These are phyloP conservation scores for Petrea volubilis DNA, from an alignment of 257 asterid species.

Conservation along the genomic window DNA sequence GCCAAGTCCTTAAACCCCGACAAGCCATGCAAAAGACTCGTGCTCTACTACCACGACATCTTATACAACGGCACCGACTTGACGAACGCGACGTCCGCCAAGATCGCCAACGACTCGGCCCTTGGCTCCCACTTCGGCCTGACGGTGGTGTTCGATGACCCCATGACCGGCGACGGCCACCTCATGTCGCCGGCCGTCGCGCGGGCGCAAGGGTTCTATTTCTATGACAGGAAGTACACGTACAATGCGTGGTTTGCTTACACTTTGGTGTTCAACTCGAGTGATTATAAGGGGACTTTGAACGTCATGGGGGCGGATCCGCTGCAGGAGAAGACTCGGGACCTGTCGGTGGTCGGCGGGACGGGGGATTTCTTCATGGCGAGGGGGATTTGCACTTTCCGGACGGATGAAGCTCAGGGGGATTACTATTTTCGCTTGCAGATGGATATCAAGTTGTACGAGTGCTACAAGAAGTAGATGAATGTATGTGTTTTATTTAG, in stretches of 20 bases:
- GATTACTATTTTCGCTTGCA: conserved; percentile 54
- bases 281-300: conserved; percentile 49
- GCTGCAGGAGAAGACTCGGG: conserved; percentile 43
- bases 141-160: conserved; percentile 62
- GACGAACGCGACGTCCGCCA: conserved; percentile 55
- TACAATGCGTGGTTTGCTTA: conserved; percentile 67
- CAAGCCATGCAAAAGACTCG: conserved; percentile 54
- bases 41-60: conserved; percentile 61
- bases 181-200: conserved; percentile 49
- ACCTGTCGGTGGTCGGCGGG: conserved; percentile 61
- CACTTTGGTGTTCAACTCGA: conserved; percentile 53
- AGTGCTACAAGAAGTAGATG: conserved; percentile 37
- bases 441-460: conserved; percentile 70
- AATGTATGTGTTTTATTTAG: neutral
- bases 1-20: conserved; percentile 22
- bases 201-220: conserved; percentile 64
- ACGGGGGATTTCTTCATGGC: conserved; percentile 76
- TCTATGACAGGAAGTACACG: conserved; percentile 45
- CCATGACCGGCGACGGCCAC: conserved; percentile 44
- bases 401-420: conserved; percentile 47
- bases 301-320: conserved; percentile 65
- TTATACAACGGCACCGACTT: conserved; percentile 56
- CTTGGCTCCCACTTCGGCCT: conserved; percentile 41
- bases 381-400: conserved; percentile 51
- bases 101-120: conserved; percentile 24